phyloP scores from a whole-genome alignment of 768 basidiomycete species.

The Cantharellus anzutake region DNA sequence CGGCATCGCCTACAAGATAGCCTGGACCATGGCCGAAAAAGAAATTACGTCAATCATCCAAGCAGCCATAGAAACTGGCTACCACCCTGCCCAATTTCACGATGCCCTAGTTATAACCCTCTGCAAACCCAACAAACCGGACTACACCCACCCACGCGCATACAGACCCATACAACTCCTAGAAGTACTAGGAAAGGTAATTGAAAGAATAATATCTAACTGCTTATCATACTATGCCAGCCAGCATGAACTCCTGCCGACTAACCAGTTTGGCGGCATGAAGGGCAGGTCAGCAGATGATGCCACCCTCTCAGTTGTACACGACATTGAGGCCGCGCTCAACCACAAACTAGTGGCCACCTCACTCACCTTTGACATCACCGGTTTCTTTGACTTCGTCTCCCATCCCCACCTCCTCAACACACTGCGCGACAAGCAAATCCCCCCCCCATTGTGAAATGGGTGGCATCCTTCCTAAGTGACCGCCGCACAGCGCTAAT shows the following conservation, averaged over 20 bases:
- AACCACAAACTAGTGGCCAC: not conserved
- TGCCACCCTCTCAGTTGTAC: not conserved
- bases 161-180: slow-evolving; percentile 21
- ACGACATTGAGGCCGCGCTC: not conserved
- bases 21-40: not conserved
- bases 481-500: not conserved
- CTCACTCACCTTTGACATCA: slow-evolving; percentile 1
- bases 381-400: slow-evolving; percentile 2
- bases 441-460: not conserved
- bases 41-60: not conserved
- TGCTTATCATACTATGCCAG: not conserved
- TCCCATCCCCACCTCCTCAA: not conserved
- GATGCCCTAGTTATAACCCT: slow-evolving; percentile 13
- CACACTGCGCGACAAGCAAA: not conserved
- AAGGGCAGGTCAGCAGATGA: not conserved
- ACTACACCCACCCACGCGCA: slow-evolving; percentile 19
- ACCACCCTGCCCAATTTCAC: slow-evolving; percentile 5
- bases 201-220: slow-evolving; percentile 15
- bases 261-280: slow-evolving; percentile 1
- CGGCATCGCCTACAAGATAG: slow-evolving; percentile 12
- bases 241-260: not conserved
- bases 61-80: slow-evolving; percentile 1
- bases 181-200: slow-evolving; percentile 19
- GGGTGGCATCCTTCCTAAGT: not conserved
- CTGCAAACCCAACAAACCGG: slow-evolving; percentile 19